phyloP scores from a whole-genome alignment of 768 basidiomycete species.

The Podaxis mareebaensis region DNA sequence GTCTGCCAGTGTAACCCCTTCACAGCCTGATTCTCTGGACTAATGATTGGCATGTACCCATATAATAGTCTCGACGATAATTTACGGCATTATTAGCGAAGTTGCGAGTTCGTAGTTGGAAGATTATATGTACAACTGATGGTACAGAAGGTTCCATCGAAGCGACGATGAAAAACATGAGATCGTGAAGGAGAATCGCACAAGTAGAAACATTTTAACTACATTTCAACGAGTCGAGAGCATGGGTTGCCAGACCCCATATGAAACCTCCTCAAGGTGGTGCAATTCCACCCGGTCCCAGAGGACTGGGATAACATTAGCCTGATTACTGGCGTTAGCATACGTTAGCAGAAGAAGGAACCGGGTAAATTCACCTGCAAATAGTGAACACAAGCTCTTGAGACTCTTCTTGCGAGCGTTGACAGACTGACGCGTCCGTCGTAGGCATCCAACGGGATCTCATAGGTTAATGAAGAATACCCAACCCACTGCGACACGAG shows the following conservation, averaged over 20 bases:
- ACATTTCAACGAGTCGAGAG: constrained; percentile 41
- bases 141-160: neutral
- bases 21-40: constrained; percentile 22
- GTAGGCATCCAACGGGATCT: constrained; percentile 70
- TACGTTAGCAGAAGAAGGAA: constrained; percentile 5
- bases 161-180: neutral
- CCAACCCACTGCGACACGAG: constrained; percentile 59
- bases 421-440: constrained; percentile 64
- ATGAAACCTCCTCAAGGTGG: constrained; percentile 67
- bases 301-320: constrained; percentile 67
- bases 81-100: neutral
- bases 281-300: constrained; percentile 72
- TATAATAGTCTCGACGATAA: constrained; percentile 6
- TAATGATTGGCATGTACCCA: neutral
- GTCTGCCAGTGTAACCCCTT: constrained; percentile 82
- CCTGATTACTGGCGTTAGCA: constrained; percentile 35
- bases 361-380: constrained; percentile 49
- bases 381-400: constrained; percentile 73
- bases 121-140: neutral
- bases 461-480: constrained; percentile 69
- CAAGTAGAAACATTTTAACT: neutral
- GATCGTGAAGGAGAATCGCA: neutral
- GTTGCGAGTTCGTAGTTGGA: neutral
- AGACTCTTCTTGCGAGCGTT: constrained; percentile 67
- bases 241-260: constrained; percentile 77